Evolutionary conservation across 148 eudicot genomes (phyloP).

Genomic region (Rhododendron ovatum): DNA sequence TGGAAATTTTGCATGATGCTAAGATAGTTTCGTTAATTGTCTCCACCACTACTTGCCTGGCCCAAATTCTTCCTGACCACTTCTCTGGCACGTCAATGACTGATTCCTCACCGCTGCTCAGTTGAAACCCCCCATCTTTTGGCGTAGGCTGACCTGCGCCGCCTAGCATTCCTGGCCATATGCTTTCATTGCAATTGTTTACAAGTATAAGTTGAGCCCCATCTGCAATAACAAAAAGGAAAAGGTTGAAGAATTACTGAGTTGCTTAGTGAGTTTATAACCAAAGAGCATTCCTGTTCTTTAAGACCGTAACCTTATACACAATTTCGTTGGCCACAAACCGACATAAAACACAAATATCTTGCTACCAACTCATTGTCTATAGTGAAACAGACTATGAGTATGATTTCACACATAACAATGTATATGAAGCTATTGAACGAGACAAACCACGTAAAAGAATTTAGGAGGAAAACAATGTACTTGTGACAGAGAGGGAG

Average conservation of each 20-base stretch:
- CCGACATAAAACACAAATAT: background rate
- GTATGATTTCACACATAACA: background rate
- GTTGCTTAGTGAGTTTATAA: background rate
- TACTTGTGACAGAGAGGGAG: conserved; percentile 39
- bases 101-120: conserved; percentile 56
- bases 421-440: background rate
- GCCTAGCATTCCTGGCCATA: conserved; percentile 87
- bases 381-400: background rate
- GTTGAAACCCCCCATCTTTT: conserved; percentile 70
- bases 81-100: conserved; percentile 66
- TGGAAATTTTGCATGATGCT: background rate
- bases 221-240: conserved; percentile 30
- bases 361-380: background rate
- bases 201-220: conserved; percentile 76
- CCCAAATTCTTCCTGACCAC: conserved; percentile 96
- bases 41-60: conserved; percentile 20
- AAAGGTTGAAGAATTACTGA: background rate
- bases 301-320: too few species aligned
- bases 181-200: conserved; percentile 69
- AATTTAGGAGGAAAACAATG: background rate
- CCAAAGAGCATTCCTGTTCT: background rate
- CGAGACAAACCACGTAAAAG: background rate
- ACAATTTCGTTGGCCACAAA: background rate
- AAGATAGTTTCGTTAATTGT: background rate
- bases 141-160: conserved; percentile 67